Evolutionary conservation across 75 land plant species (phyloP).

Genomic region (Pinus tabuliformis): DNA sequence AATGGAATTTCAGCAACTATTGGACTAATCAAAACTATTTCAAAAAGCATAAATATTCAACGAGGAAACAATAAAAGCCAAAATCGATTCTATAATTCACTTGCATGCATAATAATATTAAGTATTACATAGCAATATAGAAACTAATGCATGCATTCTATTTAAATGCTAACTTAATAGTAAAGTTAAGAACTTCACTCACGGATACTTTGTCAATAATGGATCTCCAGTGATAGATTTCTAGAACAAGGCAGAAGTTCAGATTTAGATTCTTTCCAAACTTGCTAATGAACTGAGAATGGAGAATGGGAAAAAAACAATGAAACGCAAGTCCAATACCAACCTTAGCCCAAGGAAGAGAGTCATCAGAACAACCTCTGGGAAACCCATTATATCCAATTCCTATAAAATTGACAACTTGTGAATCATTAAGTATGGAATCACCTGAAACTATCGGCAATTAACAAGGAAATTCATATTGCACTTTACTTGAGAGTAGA

Average conservation of each 20-base stretch:
- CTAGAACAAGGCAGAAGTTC: slow-evolving; percentile 30
- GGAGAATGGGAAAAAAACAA: background rate
- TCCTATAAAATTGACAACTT: slow-evolving; percentile 35
- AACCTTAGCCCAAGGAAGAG: slow-evolving; percentile 99
- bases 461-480: background rate
- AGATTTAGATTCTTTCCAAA: background rate
- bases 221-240: slow-evolving; percentile 70
- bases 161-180: background rate
- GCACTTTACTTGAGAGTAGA: background rate
- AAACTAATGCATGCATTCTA: background rate
- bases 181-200: slow-evolving; percentile 20
- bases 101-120: background rate
- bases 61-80: background rate
- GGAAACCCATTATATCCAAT: slow-evolving; percentile 99
- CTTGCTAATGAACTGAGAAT: background rate
- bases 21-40: background rate
- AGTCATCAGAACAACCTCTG: slow-evolving; percentile 95
- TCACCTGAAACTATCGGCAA: background rate
- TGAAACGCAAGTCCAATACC: background rate
- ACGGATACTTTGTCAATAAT: slow-evolving; percentile 92
- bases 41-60: background rate
- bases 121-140: background rate
- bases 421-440: background rate
- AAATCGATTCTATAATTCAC: background rate
- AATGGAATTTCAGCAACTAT: no score